phyloP scores from a whole-genome alignment of 2,329 filamentous ascomycete species.

The Aaosphaeria pasadenensis region DNA sequence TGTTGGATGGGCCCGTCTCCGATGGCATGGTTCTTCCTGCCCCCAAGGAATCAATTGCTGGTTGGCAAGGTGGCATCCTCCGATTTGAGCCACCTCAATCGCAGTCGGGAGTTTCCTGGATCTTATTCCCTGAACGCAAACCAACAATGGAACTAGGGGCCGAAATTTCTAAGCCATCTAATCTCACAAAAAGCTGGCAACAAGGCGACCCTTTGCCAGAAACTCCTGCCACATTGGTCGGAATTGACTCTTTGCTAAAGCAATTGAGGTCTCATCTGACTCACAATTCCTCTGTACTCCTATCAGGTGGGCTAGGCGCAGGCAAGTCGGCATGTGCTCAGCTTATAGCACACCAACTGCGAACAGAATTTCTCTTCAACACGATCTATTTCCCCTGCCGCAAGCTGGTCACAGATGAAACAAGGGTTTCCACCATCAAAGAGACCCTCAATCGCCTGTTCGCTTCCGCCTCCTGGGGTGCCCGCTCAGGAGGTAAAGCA shows the following conservation, averaged over 20 bases:
- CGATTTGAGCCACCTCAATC: constrained; percentile 64
- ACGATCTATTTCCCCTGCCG: constrained; percentile 83
- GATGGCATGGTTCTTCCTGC: constrained; percentile 77
- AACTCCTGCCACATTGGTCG: constrained; percentile 65
- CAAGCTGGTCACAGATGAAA: constrained; percentile 87
- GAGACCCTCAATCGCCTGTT: constrained; percentile 83
- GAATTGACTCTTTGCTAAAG: constrained; percentile 73
- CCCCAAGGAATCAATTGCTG: constrained; percentile 52
- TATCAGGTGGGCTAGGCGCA: constrained; percentile 85
- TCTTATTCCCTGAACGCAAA: constrained; percentile 73
- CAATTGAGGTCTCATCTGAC: constrained; percentile 73
- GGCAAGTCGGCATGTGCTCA: constrained; percentile 84
- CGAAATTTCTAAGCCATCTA: constrained; percentile 65
- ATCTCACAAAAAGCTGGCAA: constrained; percentile 47
- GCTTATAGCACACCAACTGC: constrained; percentile 70
- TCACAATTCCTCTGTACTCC: constrained; percentile 81
- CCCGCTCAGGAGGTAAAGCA: constrained; percentile 77
- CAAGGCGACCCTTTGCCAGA: constrained; percentile 54
- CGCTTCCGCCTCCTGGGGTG: constrained; percentile 86
- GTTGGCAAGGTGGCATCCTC: constrained; percentile 81
- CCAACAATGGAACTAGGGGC: constrained; percentile 72
- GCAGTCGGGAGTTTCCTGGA: constrained; percentile 56
- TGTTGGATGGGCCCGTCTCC: constrained; percentile 82
- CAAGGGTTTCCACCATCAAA: constrained; percentile 83
- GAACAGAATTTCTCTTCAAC: constrained; percentile 72